Evolutionary conservation across 73 alveolate genomes (phyloP), one percentile per base, ranked within the genome.

Genomic region (Stentor coeruleus): DNA sequence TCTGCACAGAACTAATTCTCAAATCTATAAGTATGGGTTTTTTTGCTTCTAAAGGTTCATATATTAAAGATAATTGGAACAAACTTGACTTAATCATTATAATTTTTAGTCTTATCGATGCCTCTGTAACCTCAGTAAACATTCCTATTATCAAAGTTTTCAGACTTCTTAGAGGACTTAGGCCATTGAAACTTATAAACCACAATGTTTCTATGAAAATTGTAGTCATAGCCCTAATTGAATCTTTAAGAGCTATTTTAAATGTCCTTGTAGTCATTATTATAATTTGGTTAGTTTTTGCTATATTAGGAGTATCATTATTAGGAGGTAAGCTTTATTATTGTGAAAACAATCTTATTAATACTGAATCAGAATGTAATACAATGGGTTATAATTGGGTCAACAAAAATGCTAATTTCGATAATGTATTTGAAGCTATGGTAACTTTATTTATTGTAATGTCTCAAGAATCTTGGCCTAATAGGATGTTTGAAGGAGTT

Each of bases 391-490:
- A 94, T 95, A 81, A 59, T 57, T 82, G 91, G 77, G 41, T 81
- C 59, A 84, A 82, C 74, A 90, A 77, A 33, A 91, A 84, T 38
- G 82, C 89, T 60, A 91, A 95, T 85, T 97, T 91, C 88, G 98
- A 97, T 81, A 93, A 91, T 81, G 97, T 97, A 3, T 93, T 91
- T 3, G 81, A 89, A 55, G 96, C 98, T 3, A 85, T 97, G 93
- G 60, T 95, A 3, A 91, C 98, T 38, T 85, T 97, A 26, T 96
- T 95, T 85, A 93, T 93, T 3, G 86, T 97, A 75, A 80, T 97
- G 37, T 86, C 96, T 58, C 92, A 90, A 38, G 99, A 97, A 88
- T 96, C 94, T 30, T 97, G 99, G 99, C 98, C 98, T 39, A 93
- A 89, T 38, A 59, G 86, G 3, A 93, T 93, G 97, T 85, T 90